Evolutionary conservation across 768 basidiomycete species (phyloP).

Genomic region (Amyloporia xantha): DNA sequence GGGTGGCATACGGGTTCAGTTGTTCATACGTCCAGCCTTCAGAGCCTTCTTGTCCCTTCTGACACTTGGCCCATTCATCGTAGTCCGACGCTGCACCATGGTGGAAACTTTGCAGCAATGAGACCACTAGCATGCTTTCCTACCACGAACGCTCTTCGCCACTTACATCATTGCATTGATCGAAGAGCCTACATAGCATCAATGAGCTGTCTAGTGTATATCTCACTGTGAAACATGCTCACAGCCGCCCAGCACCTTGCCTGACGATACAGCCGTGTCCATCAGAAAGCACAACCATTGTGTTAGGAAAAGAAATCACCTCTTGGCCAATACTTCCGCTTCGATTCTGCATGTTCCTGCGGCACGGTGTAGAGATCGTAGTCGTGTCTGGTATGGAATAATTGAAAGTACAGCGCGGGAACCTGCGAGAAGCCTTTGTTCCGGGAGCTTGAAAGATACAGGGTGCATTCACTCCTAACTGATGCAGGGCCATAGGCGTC

Average conservation of each 20-base stretch:
- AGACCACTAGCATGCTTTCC: too few species aligned
- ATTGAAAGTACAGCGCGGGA: constrained; percentile 13
- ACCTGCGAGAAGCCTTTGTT: constrained; percentile 12
- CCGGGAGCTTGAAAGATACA: constrained; percentile 6
- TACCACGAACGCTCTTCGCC: neutral
- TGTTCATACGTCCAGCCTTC: constrained; percentile 54
- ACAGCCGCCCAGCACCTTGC: constrained; percentile 71
- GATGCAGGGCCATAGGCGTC: neutral
- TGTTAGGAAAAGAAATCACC: constrained; percentile 30
- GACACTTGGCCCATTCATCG: constrained; percentile 54
- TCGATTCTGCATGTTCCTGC: constrained; percentile 41
- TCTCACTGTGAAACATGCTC: constrained; percentile 16
- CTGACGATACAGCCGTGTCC: constrained; percentile 24
- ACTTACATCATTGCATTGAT: constrained; percentile 53
- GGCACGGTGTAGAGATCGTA: constrained; percentile 53
- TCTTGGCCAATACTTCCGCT: constrained; percentile 56
- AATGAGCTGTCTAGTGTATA: neutral
- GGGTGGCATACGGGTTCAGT: constrained; percentile 36
- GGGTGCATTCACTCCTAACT: too few species aligned
- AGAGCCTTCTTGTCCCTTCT: constrained; percentile 35
- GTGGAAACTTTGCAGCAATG: constrained; percentile 31
- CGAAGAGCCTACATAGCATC: constrained; percentile 39
- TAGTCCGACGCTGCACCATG: constrained; percentile 63
- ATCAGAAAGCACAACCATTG: neutral
- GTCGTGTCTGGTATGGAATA: constrained; percentile 44